phyloP scores from a whole-genome alignment of 305 asterid species.

The Solanum aculeatissimum region DNA sequence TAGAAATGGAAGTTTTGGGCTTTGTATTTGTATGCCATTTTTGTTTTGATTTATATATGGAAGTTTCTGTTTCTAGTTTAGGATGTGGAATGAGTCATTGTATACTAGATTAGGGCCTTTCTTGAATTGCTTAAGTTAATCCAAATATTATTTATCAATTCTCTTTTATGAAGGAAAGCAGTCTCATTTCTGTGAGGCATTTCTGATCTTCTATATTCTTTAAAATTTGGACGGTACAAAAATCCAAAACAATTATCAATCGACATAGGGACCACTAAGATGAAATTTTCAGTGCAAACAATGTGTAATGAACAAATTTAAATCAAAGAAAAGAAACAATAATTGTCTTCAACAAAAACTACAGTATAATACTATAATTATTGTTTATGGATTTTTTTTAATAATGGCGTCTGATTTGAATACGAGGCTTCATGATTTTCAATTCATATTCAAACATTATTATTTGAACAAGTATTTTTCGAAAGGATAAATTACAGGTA shows the following conservation, averaged over 20 bases:
- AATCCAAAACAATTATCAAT: neutral
- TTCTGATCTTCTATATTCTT: neutral
- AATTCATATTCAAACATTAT: neutral
- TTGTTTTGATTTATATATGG: neutral
- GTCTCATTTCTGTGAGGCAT: neutral
- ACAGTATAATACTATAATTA: no score
- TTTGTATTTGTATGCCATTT: neutral
- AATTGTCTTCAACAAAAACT: neutral
- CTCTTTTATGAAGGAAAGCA: neutral
- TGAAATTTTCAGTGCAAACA: neutral
- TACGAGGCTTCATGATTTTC: neutral
- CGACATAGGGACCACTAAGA: neutral
- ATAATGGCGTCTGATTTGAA: neutral
- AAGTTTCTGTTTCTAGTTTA: neutral
- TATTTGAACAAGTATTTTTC: neutral
- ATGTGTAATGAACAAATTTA: neutral
- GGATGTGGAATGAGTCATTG: neutral
- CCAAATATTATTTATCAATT: neutral
- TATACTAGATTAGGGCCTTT: neutral
- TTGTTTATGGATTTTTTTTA: no score
- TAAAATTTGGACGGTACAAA: neutral
- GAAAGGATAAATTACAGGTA: neutral
- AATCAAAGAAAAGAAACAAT: neutral
- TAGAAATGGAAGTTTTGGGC: neutral
- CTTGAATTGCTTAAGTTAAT: neutral